phyloP scores from a whole-genome alignment of 2,329 filamentous ascomycete species.

The Rhinocladiella similis region DNA sequence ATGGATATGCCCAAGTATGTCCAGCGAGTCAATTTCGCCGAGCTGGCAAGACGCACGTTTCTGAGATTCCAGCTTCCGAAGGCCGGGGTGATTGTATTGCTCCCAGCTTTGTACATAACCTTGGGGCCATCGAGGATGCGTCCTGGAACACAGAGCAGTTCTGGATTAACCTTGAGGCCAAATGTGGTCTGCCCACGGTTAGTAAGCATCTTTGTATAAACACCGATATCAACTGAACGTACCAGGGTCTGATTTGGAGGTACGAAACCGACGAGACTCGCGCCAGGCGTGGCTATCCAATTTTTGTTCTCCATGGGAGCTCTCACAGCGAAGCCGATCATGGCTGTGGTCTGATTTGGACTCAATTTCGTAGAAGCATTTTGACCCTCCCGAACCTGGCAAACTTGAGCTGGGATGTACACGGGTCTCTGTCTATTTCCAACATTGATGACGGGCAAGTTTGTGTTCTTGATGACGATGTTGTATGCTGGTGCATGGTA shows the following conservation, averaged over 20 bases:
- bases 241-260: conserved; percentile 6
- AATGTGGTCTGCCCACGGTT: conserved; percentile 47
- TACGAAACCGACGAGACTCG: conserved; percentile 2
- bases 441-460: conserved; percentile 66
- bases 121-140: conserved; percentile 46
- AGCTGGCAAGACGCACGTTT: conserved; percentile 55
- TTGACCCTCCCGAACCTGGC: conserved; percentile 66
- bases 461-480: conserved; percentile 36
- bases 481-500: conserved; percentile 27
- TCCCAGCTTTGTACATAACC: conserved; percentile 58
- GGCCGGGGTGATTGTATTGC: conserved; percentile 36
- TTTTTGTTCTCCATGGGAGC: conserved; percentile 65
- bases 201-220: neutral
- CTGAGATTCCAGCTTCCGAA: conserved; percentile 72
- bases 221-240: neutral
- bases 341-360: conserved; percentile 61
- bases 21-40: conserved; percentile 54
- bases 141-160: conserved; percentile 57
- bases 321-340: conserved; percentile 73
- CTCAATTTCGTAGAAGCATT: conserved; percentile 60
- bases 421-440: conserved; percentile 58
- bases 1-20: conserved; percentile 39
- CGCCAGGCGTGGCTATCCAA: conserved; percentile 50
- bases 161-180: conserved; percentile 47
- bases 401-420: conserved; percentile 68